A percentile compares a stretch with the other conserved stretches of the same genome.
phyloP scores from a whole-genome alignment of 75 land plant genomes.

The Sequoia sempervirens region DNA sequence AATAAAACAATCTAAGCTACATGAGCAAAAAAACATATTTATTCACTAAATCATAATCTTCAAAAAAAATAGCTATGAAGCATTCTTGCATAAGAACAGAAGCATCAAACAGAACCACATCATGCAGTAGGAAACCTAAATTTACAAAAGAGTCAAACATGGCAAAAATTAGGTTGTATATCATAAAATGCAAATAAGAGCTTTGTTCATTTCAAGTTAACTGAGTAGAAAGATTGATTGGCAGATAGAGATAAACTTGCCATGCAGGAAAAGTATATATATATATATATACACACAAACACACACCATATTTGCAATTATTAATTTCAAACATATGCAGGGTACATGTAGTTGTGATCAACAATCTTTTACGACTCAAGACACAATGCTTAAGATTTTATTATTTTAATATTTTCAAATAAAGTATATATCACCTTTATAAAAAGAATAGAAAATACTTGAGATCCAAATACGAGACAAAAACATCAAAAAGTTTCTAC shows the following conservation, averaged over 20 bases:
- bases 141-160: neutral
- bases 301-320: neutral
- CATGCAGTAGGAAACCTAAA: neutral
- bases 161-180: neutral
- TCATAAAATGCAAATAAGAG: neutral
- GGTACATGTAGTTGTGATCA: neutral
- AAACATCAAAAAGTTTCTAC: neutral
- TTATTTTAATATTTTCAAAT: neutral
- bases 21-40: neutral
- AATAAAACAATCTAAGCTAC: neutral
- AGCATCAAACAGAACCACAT: neutral
- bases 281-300: neutral
- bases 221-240: neutral
- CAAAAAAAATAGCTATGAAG: neutral
- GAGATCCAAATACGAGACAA: neutral
- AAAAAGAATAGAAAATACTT: neutral
- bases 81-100: neutral
- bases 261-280: neutral
- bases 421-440: neutral
- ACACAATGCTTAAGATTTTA: neutral
- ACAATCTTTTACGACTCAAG: neutral
- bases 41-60: neutral
- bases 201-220: neutral
- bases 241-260: neutral
- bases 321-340: neutral